Conservation (phyloP, 192 early-diverging fungal species). For the Dispira simplex region DNA sequence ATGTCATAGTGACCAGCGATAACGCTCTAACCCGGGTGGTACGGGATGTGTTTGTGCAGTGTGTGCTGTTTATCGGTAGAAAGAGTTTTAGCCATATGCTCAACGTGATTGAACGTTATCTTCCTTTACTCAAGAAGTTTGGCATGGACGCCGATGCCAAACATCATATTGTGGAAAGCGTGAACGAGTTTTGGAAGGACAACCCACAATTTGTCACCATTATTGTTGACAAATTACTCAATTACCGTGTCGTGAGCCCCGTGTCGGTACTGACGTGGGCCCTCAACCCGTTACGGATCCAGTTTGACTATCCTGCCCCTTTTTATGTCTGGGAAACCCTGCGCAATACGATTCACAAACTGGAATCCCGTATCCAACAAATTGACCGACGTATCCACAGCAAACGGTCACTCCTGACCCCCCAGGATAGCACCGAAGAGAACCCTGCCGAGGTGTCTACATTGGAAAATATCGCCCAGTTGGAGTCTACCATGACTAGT, state of each 20-base stretch:
- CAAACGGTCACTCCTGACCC: neutral
- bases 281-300: constrained; percentile 27
- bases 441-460: neutral
- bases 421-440: neutral
- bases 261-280: constrained; percentile 65
- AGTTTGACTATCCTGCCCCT: constrained; percentile 19
- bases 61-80: constrained; percentile 71
- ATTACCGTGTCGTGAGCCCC: constrained; percentile 88
- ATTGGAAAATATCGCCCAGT: neutral
- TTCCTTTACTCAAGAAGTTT: constrained; percentile 23
- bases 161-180: constrained; percentile 56
- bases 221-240: constrained; percentile 83
- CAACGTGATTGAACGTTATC: constrained; percentile 77
- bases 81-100: constrained; percentile 91
- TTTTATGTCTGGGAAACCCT: constrained; percentile 80
- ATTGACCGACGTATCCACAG: neutral
- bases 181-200: constrained; percentile 72
- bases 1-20: neutral
- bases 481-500: neutral
- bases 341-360: constrained; percentile 70
- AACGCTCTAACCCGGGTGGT: constrained; percentile 16
- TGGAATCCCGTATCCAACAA: constrained; percentile 51
- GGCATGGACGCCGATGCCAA: constrained; percentile 38
- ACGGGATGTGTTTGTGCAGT: constrained; percentile 67
- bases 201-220: constrained; percentile 89